phyloP scores from a whole-genome alignment of 1,284 basidiomycete species.

The Tylopilus sp. region DNA sequence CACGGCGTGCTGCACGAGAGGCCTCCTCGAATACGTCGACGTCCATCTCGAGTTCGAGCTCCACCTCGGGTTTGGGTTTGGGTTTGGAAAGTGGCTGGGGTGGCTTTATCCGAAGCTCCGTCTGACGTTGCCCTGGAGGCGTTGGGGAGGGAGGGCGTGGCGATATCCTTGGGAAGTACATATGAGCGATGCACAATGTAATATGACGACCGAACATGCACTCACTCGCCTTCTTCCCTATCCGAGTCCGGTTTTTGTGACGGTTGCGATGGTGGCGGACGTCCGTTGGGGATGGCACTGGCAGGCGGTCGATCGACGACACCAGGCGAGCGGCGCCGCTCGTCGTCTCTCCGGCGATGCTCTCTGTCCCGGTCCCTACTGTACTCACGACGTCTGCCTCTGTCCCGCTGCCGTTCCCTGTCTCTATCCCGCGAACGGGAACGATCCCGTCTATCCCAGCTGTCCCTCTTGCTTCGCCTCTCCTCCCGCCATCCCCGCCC shows the following conservation, averaged over 20 bases:
- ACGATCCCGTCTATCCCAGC: slow-evolving; percentile 46
- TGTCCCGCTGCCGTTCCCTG: too few species aligned
- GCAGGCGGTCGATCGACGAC: too few species aligned
- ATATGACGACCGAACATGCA: too few species aligned
- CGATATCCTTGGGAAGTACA: too few species aligned
- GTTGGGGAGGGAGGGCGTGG: slow-evolving; percentile 51
- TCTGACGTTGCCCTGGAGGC: slow-evolving; percentile 36
- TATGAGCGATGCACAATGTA: too few species aligned
- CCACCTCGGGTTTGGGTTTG: slow-evolving; percentile 44
- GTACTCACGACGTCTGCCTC: too few species aligned
- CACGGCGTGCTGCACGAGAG: slow-evolving; percentile 81
- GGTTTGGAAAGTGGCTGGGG: slow-evolving; percentile 41
- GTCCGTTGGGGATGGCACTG: too few species aligned
- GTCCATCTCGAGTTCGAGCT: slow-evolving; percentile 70
- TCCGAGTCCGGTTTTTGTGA: slow-evolving; percentile 59
- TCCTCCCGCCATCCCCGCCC: slow-evolving; percentile 62
- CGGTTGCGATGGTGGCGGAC: too few species aligned
- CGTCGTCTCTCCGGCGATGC: too few species aligned
- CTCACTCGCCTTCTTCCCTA: slow-evolving; percentile 85
- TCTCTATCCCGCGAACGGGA: too few species aligned
- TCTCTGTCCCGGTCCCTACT: slow-evolving; percentile 50
- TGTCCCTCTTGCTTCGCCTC: slow-evolving; percentile 46
- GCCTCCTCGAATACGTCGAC: slow-evolving; percentile 76
- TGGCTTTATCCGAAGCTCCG: slow-evolving; percentile 35
- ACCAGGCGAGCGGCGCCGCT: too few species aligned